These are phyloP conservation scores for Aspergillus olivimuriae DNA, from an alignment of 495 filamentous ascomycete genomes.

Conservation along the genomic window DNA sequence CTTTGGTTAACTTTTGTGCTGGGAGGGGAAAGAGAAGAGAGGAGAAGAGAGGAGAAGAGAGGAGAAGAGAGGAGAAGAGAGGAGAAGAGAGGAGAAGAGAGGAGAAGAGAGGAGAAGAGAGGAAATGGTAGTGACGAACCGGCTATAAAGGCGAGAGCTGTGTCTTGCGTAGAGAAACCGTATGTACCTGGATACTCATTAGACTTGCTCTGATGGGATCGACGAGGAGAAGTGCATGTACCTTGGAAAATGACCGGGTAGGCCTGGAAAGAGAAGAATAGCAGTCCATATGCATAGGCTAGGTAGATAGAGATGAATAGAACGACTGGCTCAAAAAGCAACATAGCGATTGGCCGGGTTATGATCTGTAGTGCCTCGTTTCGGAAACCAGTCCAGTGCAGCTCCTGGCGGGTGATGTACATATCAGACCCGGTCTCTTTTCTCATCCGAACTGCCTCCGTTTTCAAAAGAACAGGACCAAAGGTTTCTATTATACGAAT, in stretches of 20 bases:
- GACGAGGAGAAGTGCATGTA: constrained; percentile 2
- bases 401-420: constrained; percentile 32
- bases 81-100: constrained; percentile 39
- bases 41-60: not conserved
- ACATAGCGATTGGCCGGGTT: constrained; percentile 43
- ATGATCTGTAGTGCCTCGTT: constrained; percentile 39
- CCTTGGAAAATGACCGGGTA: constrained; percentile 59
- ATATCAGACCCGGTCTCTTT: constrained; percentile 27
- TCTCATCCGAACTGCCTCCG: not conserved
- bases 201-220: not conserved
- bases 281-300: constrained; percentile 64
- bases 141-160: too few relatives aligned
- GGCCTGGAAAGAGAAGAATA: constrained; percentile 63
- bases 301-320: constrained; percentile 63
- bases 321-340: constrained; percentile 55
- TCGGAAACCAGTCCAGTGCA: constrained; percentile 31
- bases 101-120: too few relatives aligned
- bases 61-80: constrained; percentile 30
- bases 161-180: too few relatives aligned
- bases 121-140: too few relatives aligned
- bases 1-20: constrained; percentile 9
- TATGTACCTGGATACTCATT: constrained; percentile 27
- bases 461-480: not conserved
- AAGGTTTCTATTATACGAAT: constrained; percentile 1
- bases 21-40: not conserved